Evolutionary conservation across 2,329 filamentous ascomycete genomes (phyloP).

Genomic region (Aureobasidium sp.): DNA sequence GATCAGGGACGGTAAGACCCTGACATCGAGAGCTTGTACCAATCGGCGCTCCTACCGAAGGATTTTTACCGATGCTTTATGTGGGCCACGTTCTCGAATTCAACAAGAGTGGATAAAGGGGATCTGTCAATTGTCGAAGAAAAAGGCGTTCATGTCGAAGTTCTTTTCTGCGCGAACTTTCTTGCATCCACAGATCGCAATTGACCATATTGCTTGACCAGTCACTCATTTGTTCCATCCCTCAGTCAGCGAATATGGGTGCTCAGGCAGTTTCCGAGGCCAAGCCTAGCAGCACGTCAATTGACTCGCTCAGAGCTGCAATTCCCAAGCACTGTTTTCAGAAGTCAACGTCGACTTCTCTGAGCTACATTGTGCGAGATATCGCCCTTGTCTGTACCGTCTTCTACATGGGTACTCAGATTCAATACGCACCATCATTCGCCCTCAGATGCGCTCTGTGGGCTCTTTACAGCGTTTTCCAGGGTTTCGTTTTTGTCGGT

Average conservation of each 20-base stretch:
- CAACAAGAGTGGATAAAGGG: conserved; percentile 12
- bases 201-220: conserved; percentile 1
- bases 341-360: conserved; percentile 67
- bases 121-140: conserved; percentile 4
- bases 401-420: conserved; percentile 85
- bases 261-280: background rate
- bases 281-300: conserved; percentile 4
- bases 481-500: conserved; percentile 60
- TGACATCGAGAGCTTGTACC: background rate
- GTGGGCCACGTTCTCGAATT: conserved; percentile 5
- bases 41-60: background rate
- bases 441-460: conserved; percentile 59
- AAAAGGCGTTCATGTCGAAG: conserved; percentile 5
- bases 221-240: background rate
- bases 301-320: conserved; percentile 40
- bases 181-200: conserved; percentile 8
- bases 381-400: conserved; percentile 62
- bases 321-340: conserved; percentile 97
- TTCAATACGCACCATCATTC: conserved; percentile 66
- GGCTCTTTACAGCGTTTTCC: conserved; percentile 56
- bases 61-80: background rate
- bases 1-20: background rate
- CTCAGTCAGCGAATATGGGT: conserved; percentile 9
- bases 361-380: conserved; percentile 81
- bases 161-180: conserved; percentile 10